Evolutionary conservation across 768 basidiomycete species (phyloP).

Genomic region (Xerocomellus dryophilus): DNA sequence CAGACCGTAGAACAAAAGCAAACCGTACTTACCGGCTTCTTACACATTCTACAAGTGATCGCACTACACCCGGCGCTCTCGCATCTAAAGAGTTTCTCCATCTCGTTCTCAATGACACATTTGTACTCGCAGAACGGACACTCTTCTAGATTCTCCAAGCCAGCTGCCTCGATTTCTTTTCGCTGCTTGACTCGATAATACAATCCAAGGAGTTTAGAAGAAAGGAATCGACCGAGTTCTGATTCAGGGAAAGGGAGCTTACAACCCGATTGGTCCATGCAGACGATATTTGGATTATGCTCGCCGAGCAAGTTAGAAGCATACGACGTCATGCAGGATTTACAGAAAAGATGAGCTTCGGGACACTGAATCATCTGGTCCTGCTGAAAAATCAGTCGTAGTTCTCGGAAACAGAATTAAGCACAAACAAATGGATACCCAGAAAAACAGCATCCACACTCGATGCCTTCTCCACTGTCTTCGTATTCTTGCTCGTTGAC

Average conservation of each 20-base stretch:
- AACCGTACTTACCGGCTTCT: constrained; percentile 53
- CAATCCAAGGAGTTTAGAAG: constrained; percentile 60
- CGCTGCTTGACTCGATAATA: constrained; percentile 74
- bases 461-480: constrained; percentile 60
- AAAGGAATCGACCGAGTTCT: constrained; percentile 66
- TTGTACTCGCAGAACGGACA: constrained; percentile 92
- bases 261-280: constrained; percentile 81
- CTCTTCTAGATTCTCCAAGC: constrained; percentile 76
- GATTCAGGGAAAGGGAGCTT: constrained; percentile 62
- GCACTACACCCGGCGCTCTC: constrained; percentile 65
- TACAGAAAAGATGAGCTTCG: constrained; percentile 86
- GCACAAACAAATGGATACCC: constrained; percentile 64
- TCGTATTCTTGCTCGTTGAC: constrained; percentile 42
- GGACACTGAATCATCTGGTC: constrained; percentile 86
- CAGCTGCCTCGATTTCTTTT: constrained; percentile 77
- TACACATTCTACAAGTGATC: constrained; percentile 78
- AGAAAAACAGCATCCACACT: constrained; percentile 87
- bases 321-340: constrained; percentile 64
- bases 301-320: constrained; percentile 63
- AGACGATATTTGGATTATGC: constrained; percentile 61
- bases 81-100: constrained; percentile 60
- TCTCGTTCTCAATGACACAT: constrained; percentile 66
- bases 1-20: not conserved
- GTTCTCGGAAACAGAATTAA: not conserved
- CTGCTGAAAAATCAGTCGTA: constrained; percentile 36